These are phyloP conservation scores for Passalora sequoiae DNA, from an alignment of 2,329 filamentous ascomycete genomes.

Conservation along the genomic window DNA sequence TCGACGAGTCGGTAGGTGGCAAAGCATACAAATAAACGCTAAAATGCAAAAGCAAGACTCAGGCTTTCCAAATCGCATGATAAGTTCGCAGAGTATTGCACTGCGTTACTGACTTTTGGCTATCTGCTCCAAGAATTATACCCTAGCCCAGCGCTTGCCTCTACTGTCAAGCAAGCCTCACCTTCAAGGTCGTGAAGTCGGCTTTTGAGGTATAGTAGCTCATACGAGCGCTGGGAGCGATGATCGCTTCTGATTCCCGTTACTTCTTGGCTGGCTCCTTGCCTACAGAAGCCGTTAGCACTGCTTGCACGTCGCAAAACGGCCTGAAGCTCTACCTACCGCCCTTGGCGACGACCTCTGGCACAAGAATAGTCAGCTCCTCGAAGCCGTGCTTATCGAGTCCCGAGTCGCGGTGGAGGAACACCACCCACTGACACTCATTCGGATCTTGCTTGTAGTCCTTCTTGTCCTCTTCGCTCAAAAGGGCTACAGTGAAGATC, in stretches of 20 bases:
- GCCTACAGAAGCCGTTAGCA: not conserved
- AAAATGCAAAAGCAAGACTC: too few species aligned
- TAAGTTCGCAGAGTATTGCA: too few species aligned
- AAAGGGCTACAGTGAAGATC: slow-evolving; percentile 17
- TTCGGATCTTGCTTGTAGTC: slow-evolving; percentile 1
- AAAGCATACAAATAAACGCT: slow-evolving; percentile 26
- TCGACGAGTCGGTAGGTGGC: slow-evolving; percentile 47
- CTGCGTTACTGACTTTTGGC: too few species aligned
- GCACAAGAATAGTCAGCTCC: slow-evolving; percentile 9
- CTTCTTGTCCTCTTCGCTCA: slow-evolving; percentile 10
- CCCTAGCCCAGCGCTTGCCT: too few species aligned
- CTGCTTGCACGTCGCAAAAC: not conserved
- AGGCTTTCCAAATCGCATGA: too few species aligned
- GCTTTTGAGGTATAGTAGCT: too few species aligned
- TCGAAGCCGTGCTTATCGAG: slow-evolving; percentile 12
- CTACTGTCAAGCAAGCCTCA: too few species aligned
- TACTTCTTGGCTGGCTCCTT: slow-evolving; percentile 2
- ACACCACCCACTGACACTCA: slow-evolving; percentile 15
- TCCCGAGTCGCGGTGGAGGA: slow-evolving; percentile 13
- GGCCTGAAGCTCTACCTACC: not conserved
- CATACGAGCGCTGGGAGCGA: too few species aligned
- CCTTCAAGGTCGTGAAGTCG: too few species aligned
- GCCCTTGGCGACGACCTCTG: slow-evolving; percentile 1
- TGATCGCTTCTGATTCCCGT: too few species aligned
- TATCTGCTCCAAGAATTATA: too few species aligned